Evolutionary conservation across 2,329 filamentous ascomycete species (phyloP).

Genomic region (Colletotrichum kahawae): DNA sequence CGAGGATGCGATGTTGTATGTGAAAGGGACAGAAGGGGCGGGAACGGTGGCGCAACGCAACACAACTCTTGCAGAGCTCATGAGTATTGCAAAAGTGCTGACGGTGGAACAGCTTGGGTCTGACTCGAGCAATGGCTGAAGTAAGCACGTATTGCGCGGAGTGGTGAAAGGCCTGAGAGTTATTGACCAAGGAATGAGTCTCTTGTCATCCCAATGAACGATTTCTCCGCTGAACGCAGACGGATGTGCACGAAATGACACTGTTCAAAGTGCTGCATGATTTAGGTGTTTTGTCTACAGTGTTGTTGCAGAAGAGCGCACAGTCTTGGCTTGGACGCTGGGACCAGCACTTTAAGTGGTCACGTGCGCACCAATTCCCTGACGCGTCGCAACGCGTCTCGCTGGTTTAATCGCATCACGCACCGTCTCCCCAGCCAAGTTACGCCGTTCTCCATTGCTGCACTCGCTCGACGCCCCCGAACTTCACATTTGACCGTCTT

Average conservation of each 20-base stretch:
- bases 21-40: no score
- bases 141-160: no score
- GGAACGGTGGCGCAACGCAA: no score
- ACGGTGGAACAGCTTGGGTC: no score
- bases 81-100: no score
- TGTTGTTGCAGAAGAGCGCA: not conserved
- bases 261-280: not conserved
- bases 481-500: not conserved
- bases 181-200: no score
- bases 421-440: no score
- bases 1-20: no score
- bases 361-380: not conserved
- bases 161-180: no score
- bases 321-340: not conserved
- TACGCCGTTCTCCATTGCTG: not conserved
- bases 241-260: not conserved
- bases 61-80: no score
- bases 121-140: no score
- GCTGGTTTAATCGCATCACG: not conserved
- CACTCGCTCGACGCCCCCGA: not conserved
- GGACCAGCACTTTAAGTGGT: not conserved
- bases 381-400: slow-evolving; percentile 20
- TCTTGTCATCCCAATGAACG: not conserved
- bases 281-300: not conserved
- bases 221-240: not conserved